These are phyloP conservation scores for Porpolomopsis calyptriformis DNA, from an alignment of 768 basidiomycete species.

Conservation along the genomic window DNA sequence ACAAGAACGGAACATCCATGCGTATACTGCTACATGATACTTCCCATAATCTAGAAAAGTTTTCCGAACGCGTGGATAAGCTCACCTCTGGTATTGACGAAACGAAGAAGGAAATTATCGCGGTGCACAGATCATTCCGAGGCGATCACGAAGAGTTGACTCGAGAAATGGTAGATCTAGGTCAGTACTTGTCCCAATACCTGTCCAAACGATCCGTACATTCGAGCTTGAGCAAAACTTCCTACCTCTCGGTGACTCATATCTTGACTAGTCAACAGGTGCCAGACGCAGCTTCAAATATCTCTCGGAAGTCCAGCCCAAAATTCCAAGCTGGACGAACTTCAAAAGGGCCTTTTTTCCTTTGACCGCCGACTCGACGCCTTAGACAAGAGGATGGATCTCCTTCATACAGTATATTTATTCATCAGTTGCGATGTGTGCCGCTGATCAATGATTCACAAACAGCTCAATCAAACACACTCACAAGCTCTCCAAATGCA, in stretches of 20 bases:
- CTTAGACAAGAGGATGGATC: conserved; percentile 46
- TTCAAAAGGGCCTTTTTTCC: conserved; percentile 29
- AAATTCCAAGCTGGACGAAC: conserved; percentile 24
- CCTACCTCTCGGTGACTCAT: conserved; percentile 5
- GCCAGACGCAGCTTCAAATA: conserved; percentile 50
- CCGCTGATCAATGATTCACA: not conserved
- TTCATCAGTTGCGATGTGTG: not conserved
- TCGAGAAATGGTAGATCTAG: conserved; percentile 41
- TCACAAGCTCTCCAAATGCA: conserved; percentile 36
- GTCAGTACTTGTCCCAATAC: conserved; percentile 35
- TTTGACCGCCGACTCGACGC: conserved; percentile 30
- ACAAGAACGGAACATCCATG: conserved; percentile 60
- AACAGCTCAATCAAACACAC: conserved; percentile 38
- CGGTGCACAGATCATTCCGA: conserved; percentile 47
- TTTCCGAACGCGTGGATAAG: conserved; percentile 45
- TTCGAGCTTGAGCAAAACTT: conserved; percentile 9
- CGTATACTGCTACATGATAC: conserved; percentile 67
- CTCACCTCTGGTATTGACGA: conserved; percentile 41
- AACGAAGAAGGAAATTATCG: conserved; percentile 41
- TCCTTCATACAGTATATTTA: conserved; percentile 38
- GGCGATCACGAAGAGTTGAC: conserved; percentile 44
- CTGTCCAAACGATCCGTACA: conserved; percentile 9
- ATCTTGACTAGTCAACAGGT: conserved; percentile 42
- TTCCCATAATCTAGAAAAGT: conserved; percentile 58
- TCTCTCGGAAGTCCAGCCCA: conserved; percentile 51